These are phyloP conservation scores for Phytophthora sp. DNA, from an alignment of 352 stramenopile genomes.

Conservation along the genomic window DNA sequence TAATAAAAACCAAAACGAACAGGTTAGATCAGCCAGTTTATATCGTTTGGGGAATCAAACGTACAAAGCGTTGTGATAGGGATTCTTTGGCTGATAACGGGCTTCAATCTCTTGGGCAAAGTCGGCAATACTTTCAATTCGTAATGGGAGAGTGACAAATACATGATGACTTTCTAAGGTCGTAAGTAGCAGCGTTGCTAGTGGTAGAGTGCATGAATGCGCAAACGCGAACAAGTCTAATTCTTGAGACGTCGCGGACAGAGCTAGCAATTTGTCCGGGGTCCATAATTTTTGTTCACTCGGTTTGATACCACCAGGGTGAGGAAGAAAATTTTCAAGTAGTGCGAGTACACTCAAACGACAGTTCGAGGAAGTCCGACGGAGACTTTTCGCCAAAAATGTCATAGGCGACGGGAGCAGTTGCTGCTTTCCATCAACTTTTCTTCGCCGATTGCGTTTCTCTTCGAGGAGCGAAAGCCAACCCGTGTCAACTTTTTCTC, in stretches of 20 bases:
- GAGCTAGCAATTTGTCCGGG: slow-evolving; percentile 44
- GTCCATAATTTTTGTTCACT: slow-evolving; percentile 39
- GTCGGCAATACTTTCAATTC: slow-evolving; percentile 55
- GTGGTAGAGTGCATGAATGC: slow-evolving; percentile 47
- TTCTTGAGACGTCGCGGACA: slow-evolving; percentile 45
- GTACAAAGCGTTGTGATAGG: slow-evolving; percentile 82
- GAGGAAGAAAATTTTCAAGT: slow-evolving; percentile 51
- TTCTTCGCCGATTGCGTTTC: slow-evolving; percentile 43
- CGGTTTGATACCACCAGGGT: slow-evolving; percentile 4
- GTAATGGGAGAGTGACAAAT: slow-evolving; percentile 61
- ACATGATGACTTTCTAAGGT: slow-evolving; percentile 72
- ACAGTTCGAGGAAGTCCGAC: slow-evolving; percentile 56
- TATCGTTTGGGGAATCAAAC: slow-evolving; percentile 18
- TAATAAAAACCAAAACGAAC: not conserved
- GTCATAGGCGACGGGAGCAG: slow-evolving; percentile 21
- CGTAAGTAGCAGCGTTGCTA: slow-evolving; percentile 66
- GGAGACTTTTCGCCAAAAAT: slow-evolving; percentile 37
- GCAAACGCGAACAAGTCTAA: slow-evolving; percentile 64
- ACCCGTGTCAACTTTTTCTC: slow-evolving; percentile 37
- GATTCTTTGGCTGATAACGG: slow-evolving; percentile 74
- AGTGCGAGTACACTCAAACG: slow-evolving; percentile 58
- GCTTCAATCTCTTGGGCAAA: slow-evolving; percentile 72
- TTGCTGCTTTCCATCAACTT: slow-evolving; percentile 20
- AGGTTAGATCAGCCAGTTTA: not conserved
- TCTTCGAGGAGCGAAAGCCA: slow-evolving; percentile 68